phyloP scores from a whole-genome alignment of 2,329 filamentous ascomycete genomes.

The Colletotrichum limetticola region DNA sequence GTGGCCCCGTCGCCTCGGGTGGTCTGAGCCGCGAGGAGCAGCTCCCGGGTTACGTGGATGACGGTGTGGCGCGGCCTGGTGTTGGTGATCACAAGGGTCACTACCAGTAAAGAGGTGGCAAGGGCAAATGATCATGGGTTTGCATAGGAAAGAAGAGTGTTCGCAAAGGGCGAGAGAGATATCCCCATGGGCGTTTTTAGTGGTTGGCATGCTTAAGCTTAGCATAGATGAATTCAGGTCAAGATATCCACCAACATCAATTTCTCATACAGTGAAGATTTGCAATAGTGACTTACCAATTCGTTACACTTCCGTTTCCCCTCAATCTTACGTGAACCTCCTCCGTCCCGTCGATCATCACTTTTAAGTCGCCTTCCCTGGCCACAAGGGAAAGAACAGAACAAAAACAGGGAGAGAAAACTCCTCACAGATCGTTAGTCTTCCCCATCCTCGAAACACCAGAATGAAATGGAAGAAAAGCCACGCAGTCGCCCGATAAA shows the following conservation, averaged over 20 bases:
- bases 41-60: slow-evolving; percentile 34
- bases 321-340: too few relatives aligned
- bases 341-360: too few relatives aligned
- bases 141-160: neutral
- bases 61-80: slow-evolving; percentile 29
- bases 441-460: neutral
- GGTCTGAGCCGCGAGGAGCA: slow-evolving; percentile 22
- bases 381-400: neutral
- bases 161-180: slow-evolving; percentile 6
- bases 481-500: slow-evolving; percentile 10
- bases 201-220: neutral
- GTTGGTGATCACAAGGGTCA: slow-evolving; percentile 34
- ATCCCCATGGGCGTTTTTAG: slow-evolving; percentile 1
- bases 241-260: neutral
- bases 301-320: neutral
- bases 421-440: neutral
- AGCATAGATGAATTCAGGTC: neutral
- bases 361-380: too few relatives aligned
- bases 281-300: neutral
- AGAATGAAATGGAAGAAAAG: neutral
- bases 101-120: slow-evolving; percentile 23
- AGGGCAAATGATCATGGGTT: neutral
- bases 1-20: slow-evolving; percentile 20
- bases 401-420: neutral
- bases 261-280: neutral